A percentile compares a stretch with the other conserved stretches of the same genome.
phyloP scores from a whole-genome alignment of 2,329 filamentous ascomycete genomes.

The Apiospora kogelbergensis region DNA sequence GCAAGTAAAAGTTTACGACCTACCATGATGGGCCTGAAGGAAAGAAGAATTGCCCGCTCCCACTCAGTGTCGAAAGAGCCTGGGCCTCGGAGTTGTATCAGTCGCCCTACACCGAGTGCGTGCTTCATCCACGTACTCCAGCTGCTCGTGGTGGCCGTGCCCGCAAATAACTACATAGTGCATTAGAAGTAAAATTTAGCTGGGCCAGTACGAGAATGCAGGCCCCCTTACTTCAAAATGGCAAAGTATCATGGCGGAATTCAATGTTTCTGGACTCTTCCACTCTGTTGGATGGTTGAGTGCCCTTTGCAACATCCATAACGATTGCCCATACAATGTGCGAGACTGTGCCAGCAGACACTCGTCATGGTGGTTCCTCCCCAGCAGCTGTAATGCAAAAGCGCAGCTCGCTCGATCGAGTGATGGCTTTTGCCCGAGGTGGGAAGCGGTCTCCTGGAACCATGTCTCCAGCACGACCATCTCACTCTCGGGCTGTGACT shows the following conservation, averaged over 20 bases:
- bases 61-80: constrained; percentile 3
- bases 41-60: constrained; percentile 11
- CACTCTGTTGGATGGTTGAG: constrained; percentile 13
- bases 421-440: constrained; percentile 1
- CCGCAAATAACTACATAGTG: constrained; percentile 9
- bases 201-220: not conserved
- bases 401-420: constrained; percentile 10
- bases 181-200: not conserved
- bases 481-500: not conserved
- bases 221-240: constrained; percentile 1
- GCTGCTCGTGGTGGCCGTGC: constrained; percentile 8
- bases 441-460: not conserved
- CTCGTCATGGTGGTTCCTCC: constrained; percentile 10
- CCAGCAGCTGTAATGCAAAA: constrained; percentile 10
- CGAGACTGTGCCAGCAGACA: constrained; percentile 9
- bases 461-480: not conserved
- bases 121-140: constrained; percentile 14
- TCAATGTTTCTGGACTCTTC: constrained; percentile 13
- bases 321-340: constrained; percentile 8
- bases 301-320: constrained; percentile 7
- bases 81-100: constrained; percentile 12
- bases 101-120: not conserved
- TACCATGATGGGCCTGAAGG: constrained; percentile 13
- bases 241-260: not conserved
- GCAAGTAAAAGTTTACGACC: not conserved